A percentile compares a stretch with the other conserved stretches of the same genome.
Conservation (phyloP, 2,329 filamentous ascomycete species). For the Sphaerulina vaccinii region DNA sequence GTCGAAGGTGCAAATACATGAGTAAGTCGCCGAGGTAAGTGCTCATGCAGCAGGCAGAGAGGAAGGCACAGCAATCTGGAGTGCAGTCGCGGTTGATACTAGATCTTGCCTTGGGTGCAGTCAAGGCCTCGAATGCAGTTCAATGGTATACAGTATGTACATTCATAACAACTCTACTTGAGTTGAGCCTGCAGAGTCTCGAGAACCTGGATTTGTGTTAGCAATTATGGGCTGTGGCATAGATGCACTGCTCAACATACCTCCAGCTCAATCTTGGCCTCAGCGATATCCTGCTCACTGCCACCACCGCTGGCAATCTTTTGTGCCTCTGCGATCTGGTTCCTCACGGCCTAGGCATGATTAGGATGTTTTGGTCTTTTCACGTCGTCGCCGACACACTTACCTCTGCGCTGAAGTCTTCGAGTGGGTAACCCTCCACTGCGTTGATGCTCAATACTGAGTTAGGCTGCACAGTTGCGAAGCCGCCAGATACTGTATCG, state of each 20-base stretch:
- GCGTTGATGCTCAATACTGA: constrained; percentile 97
- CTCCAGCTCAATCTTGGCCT: constrained; percentile 99
- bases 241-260: constrained; percentile 46
- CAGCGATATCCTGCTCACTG: constrained; percentile 95
- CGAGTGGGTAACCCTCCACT: constrained; percentile 88
- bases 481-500: constrained; percentile 81
- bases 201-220: constrained; percentile 60
- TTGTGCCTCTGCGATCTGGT: constrained; percentile 90
- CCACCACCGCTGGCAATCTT: constrained; percentile 88
- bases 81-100: too few relatives aligned
- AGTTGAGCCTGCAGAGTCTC: constrained; percentile 78
- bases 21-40: constrained; percentile 1
- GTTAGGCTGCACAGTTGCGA: constrained; percentile 94
- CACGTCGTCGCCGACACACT: constrained; percentile 21
- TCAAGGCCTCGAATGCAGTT: too few relatives aligned
- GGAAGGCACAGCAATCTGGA: too few relatives aligned
- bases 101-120: too few relatives aligned
- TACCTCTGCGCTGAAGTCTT: constrained; percentile 90
- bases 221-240: background rate
- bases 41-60: too few relatives aligned
- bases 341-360: constrained; percentile 65
- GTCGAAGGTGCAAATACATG: background rate
- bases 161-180: constrained; percentile 59
- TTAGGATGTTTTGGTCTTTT: constrained; percentile 1
- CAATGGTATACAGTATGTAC: constrained; percentile 32